These are phyloP conservation scores for Aspergillus ustus DNA, from an alignment of 2,329 filamentous ascomycete genomes.

Conservation along the genomic window DNA sequence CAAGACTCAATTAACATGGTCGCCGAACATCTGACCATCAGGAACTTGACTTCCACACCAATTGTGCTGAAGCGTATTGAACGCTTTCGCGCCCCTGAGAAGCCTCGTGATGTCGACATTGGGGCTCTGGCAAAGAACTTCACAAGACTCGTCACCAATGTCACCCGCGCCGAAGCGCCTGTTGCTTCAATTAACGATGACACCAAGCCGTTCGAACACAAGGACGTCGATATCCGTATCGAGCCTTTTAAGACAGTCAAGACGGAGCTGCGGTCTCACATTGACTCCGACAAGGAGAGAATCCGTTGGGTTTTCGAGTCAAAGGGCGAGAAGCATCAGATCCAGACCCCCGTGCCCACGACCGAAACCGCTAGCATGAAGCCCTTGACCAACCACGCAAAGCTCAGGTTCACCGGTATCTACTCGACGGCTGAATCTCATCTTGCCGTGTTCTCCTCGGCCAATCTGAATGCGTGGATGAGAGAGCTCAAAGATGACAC, in stretches of 20 bases:
- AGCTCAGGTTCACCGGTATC: constrained; percentile 65
- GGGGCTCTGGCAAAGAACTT: constrained; percentile 54
- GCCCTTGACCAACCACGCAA: constrained; percentile 58
- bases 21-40: constrained; percentile 66
- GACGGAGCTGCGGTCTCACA: constrained; percentile 66
- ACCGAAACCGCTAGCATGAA: constrained; percentile 65
- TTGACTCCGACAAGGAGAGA: constrained; percentile 64
- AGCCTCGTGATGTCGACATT: constrained; percentile 36
- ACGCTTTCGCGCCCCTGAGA: constrained; percentile 66
- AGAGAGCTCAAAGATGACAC: constrained; percentile 70
- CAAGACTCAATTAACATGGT: constrained; percentile 32
- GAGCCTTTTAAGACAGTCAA: constrained; percentile 69
- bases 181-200: constrained; percentile 53
- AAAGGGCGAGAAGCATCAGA: constrained; percentile 68
- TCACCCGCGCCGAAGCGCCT: constrained; percentile 48
- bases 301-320: constrained; percentile 75
- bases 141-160: constrained; percentile 48
- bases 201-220: constrained; percentile 63
- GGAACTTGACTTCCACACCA: constrained; percentile 78
- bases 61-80: constrained; percentile 75
- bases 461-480: constrained; percentile 80
- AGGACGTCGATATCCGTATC: constrained; percentile 67
- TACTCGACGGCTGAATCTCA: constrained; percentile 62
- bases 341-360: constrained; percentile 71
- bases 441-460: constrained; percentile 70